phyloP scores from a whole-genome alignment of 495 filamentous ascomycete genomes.

The Gamarada debralockiae region DNA sequence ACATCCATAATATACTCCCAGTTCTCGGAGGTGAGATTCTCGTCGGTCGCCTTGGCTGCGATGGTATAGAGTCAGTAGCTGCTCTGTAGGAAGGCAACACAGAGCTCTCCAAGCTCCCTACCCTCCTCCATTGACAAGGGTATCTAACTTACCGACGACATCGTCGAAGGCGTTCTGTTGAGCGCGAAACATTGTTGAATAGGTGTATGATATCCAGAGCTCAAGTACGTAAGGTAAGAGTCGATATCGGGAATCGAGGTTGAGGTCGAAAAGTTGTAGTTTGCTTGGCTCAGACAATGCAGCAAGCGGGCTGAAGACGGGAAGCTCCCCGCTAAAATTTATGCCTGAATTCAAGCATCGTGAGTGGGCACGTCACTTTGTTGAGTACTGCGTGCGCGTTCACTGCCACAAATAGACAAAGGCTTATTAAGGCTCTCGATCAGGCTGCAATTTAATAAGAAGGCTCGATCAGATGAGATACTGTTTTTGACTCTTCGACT shows the following conservation, averaged over 20 bases:
- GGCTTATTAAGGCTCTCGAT: not conserved
- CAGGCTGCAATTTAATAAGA: not conserved
- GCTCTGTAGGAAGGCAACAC: not conserved
- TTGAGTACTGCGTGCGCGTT: not conserved
- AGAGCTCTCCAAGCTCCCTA: not conserved
- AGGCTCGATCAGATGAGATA: not conserved
- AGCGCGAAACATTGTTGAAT: conserved; percentile 65
- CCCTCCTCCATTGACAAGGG: no score
- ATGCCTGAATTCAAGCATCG: not conserved
- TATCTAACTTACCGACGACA: conserved; percentile 63
- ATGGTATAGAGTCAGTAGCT: conserved; percentile 11
- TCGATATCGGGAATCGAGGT: not conserved
- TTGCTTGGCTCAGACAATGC: not conserved
- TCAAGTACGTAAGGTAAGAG: not conserved
- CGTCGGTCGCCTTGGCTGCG: conserved; percentile 94
- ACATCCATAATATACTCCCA: conserved; percentile 99
- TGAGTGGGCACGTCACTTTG: not conserved
- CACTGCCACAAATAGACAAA: not conserved
- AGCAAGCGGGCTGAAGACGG: not conserved
- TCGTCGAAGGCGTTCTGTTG: conserved; percentile 80
- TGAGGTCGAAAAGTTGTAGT: not conserved
- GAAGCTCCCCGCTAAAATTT: not conserved
- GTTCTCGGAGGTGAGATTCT: conserved; percentile 96
- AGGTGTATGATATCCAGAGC: not conserved
- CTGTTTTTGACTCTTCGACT: not conserved